Evolutionary conservation across 164 flowering plant species (phyloP).

Genomic region (Aristolochia contorta): DNA sequence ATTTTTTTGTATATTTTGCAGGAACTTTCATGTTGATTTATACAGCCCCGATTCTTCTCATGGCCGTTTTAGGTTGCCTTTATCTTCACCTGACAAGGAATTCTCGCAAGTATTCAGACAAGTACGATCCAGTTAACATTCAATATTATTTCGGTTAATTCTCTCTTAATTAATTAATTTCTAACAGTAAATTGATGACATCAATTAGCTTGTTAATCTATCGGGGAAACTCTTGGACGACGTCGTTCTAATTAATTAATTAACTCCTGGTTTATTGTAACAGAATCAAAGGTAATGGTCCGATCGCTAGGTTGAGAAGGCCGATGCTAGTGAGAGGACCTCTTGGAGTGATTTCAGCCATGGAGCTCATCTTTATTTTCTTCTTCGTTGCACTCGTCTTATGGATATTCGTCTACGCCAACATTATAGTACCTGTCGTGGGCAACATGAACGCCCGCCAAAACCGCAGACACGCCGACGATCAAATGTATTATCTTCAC

Average conservation of each 20-base stretch:
- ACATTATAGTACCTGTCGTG: slow-evolving; percentile 11
- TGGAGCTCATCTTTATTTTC: slow-evolving; percentile 39
- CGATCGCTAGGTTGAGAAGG: slow-evolving; percentile 19
- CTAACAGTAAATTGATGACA: no score
- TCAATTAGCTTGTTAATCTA: no score
- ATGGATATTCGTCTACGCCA: slow-evolving; percentile 37
- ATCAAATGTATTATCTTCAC: slow-evolving; percentile 24
- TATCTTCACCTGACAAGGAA: slow-evolving; percentile 54
- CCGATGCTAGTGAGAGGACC: slow-evolving; percentile 67
- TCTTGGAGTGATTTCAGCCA: slow-evolving; percentile 51
- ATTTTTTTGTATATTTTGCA: slow-evolving; percentile 3
- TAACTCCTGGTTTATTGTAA: no score
- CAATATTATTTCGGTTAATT: background rate
- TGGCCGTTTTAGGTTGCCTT: slow-evolving; percentile 46
- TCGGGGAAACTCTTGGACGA: no score
- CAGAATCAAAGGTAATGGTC: background rate
- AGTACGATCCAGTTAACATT: background rate
- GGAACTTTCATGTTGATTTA: slow-evolving; percentile 30
- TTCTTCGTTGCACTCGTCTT: slow-evolving; percentile 65
- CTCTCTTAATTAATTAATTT: no score
- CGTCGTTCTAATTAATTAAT: no score
- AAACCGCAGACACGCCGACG: slow-evolving; percentile 4
- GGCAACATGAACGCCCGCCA: slow-evolving; percentile 12
- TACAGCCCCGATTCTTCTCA: slow-evolving; percentile 46
- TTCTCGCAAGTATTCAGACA: background rate